phyloP scores from a whole-genome alignment of 2,329 filamentous ascomycete genomes.

The Penicillium sp. region DNA sequence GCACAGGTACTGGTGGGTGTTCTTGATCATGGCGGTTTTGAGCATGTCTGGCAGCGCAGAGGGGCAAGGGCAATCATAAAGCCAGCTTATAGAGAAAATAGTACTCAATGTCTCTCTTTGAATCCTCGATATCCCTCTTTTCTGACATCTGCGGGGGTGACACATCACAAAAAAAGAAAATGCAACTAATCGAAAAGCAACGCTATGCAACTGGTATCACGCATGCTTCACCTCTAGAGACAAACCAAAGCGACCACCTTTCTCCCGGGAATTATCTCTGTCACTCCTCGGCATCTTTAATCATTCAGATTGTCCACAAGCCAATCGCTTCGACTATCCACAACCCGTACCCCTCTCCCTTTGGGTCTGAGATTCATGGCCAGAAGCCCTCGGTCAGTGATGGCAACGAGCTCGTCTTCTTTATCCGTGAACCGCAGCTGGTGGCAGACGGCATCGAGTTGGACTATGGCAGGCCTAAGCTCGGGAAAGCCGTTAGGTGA shows the following conservation, averaged over 20 bases:
- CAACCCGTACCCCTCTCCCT: constrained; percentile 16
- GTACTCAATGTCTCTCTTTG: background rate
- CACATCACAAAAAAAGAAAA: background rate
- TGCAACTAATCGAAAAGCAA: background rate
- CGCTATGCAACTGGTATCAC: constrained; percentile 7
- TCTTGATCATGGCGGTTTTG: constrained; percentile 40
- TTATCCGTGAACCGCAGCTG: constrained; percentile 31
- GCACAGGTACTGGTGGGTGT: constrained; percentile 47
- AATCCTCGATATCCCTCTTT: background rate
- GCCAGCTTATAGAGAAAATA: background rate
- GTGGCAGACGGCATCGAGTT: constrained; percentile 37
- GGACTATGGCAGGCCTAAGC: constrained; percentile 32
- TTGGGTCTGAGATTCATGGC: constrained; percentile 33
- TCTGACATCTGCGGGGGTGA: background rate
- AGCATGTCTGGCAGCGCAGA: constrained; percentile 40
- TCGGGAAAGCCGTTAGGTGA: constrained; percentile 22
- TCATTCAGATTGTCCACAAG: background rate
- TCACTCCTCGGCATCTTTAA: background rate
- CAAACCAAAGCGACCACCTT: background rate
- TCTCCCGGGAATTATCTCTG: background rate
- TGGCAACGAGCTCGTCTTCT: constrained; percentile 38
- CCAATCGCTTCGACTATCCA: background rate
- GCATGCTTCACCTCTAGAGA: background rate
- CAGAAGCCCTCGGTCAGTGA: constrained; percentile 43
- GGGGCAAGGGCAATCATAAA: constrained; percentile 21